Base-by-base conservation (phyloP, 495 filamentous ascomycete genomes). In the Melanomma pulvis-pyrius region DNA sequence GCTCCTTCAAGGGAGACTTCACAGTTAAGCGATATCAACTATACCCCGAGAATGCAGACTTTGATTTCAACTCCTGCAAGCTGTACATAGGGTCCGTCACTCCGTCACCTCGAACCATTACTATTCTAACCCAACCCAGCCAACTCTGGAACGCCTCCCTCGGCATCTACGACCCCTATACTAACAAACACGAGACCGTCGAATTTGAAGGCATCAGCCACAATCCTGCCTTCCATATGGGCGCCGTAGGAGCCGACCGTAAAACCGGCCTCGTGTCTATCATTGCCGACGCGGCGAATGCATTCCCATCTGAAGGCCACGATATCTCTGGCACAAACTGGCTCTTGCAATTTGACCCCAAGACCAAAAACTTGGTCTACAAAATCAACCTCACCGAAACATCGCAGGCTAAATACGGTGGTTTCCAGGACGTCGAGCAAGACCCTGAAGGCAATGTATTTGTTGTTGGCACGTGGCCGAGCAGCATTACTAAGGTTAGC, bases 111-210 rank as follows among this genome's bases (percentile, higher is more conserved):
- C 55, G 34, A 59, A 28, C 12, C 36, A 26, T 50, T 15, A 34
- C 15, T 6, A 26, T 52, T 15, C 30, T 53, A 13, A 39, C 17
- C 30, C 39, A n/a, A 21, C 36, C 25, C 26, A 68, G 65, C 24
- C 65, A 68, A 63, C 50, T 68, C 21, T 68, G 65, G 65, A 68
- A 68, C 46, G 65, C 65, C 25, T 68, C 65, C 26, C 65, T 69
- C 30, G 67, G 61, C 19, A 65, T 69, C 53, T 65, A 69, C 48
- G 67, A 69, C 56, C 67, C 67, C 22, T 69, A 59, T 30, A 62
- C 56, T 19, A 2, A 32, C 29, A 21, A 26, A 8, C 56, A 66
- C 32, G 48, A 61, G 15, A 66, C 30, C 39, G 28, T 70, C 28
- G 62, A 65, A 41, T 65, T 65, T 28, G 47, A 34, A 17, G 49